Conservation (phyloP, 805 yeast genomes). For the Starmerella stigmatis region DNA sequence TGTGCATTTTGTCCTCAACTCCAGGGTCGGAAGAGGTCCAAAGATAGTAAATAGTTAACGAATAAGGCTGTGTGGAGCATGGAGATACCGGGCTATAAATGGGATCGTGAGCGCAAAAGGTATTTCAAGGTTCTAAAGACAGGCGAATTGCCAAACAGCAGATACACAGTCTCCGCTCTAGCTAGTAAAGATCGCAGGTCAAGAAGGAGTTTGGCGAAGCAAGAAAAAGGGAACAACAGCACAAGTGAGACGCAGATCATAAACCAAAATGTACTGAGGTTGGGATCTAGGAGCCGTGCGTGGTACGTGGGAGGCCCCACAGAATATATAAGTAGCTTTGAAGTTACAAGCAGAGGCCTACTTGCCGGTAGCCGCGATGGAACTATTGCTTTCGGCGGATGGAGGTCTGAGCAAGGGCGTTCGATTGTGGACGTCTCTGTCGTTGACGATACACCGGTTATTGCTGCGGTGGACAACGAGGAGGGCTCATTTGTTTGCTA, state of each 20-base stretch:
- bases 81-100: conserved; percentile 22
- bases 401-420: conserved; percentile 2
- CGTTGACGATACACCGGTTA: neutral
- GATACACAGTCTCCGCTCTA: conserved; percentile 17
- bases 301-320: neutral
- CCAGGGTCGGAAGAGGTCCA: too few species aligned
- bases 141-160: conserved; percentile 17
- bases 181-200: conserved; percentile 5
- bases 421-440: conserved; percentile 6
- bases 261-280: neutral
- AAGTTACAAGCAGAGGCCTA: neutral
- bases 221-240: neutral
- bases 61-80: too few species aligned
- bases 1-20: too few species aligned
- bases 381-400: neutral
- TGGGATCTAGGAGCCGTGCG: neutral
- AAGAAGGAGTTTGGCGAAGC: neutral
- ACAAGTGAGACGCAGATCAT: neutral
- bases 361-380: conserved; percentile 15
- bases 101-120: conserved; percentile 17
- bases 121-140: conserved; percentile 18
- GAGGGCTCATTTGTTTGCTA: conserved; percentile 6
- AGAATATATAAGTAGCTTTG: neutral
- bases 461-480: conserved; percentile 14
- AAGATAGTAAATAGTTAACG: too few species aligned